Evolutionary conservation across 805 yeast species (phyloP).

Genomic region (Sungouiozyma ichnusensis): DNA sequence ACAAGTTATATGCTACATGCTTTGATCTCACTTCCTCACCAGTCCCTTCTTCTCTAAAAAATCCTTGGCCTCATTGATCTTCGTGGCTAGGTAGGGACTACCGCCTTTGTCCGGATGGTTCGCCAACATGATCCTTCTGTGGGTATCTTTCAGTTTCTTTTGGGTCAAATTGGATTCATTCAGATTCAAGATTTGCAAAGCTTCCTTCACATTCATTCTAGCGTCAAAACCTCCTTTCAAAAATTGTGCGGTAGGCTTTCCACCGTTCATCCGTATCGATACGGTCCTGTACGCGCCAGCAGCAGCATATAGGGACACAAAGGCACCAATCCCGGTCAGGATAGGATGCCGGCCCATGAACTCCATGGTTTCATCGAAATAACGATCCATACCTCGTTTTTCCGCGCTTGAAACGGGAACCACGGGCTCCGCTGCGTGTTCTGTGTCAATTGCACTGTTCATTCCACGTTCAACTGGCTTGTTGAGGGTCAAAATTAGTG

Average conservation of each 20-base stretch:
- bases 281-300: constrained; percentile 55
- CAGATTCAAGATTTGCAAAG: constrained; percentile 70
- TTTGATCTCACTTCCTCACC: constrained; percentile 4
- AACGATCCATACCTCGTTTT: constrained; percentile 39
- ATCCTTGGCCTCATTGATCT: constrained; percentile 85
- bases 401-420: constrained; percentile 2
- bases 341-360: constrained; percentile 71
- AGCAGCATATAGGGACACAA: constrained; percentile 49
- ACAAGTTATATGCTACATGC: background rate
- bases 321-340: constrained; percentile 58
- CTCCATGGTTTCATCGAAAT: constrained; percentile 48
- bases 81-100: constrained; percentile 78
- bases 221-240: constrained; percentile 78
- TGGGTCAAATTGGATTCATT: constrained; percentile 54
- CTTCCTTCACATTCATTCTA: constrained; percentile 87
- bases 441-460: background rate
- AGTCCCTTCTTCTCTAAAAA: constrained; percentile 26
- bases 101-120: constrained; percentile 97
- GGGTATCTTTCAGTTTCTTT: constrained; percentile 69
- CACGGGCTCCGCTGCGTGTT: background rate
- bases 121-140: constrained; percentile 78
- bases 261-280: constrained; percentile 40
- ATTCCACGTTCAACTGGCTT: too few relatives aligned
- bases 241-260: constrained; percentile 27
- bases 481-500: too few relatives aligned